Base-by-base conservation (phyloP, 805 yeast species). In the Metschnikowia peoriensis region DNA sequence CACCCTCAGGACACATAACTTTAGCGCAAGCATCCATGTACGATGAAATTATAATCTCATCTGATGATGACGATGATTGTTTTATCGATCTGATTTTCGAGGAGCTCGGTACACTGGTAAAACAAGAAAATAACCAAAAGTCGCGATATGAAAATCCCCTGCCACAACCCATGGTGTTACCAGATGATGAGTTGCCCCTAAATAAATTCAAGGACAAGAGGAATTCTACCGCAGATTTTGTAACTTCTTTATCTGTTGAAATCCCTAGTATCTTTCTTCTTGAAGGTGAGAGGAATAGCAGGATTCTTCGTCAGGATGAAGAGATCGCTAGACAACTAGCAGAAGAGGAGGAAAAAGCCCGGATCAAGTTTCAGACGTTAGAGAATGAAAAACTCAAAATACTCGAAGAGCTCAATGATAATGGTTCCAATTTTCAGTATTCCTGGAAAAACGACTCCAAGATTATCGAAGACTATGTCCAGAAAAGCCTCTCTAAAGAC, bases 351-450 rank as follows among this genome's bases (percentile, higher is more conserved):
- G 41, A 28, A 9, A 51, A 59, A 41, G 53, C 59, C 15, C 45
- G 44, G 17, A 15, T 27, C 27, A 22, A 47, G 17, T 46, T 55
- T 43, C 17, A 14, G 7, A 47, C 57, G 12, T 41, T 54, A 5
- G 53, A 50, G 27, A 34, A 7, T 15, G 38, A 41, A 8, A 65
- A 61, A 38, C 44, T 45, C 8, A 39, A 49, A 37, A 38, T 70
- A 11, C 22, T 71, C 39, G 46, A 38, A 4, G 75, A 71, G 47
- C 54, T 71, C 42, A 71, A 70, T 56, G 70, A 66, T 43, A 69
- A 69, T 49, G 74, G 73, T 17, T 55, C 68, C 11, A 48, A 43
- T 22, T 64, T 59, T 28, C 47, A 45, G 38, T 68, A 48, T 51
- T 39, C 58, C 14, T 28, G 63, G 50, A 62, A 57, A 15, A 44